phyloP scores from a whole-genome alignment of 495 filamentous ascomycete genomes.

The Aspergillus carlsbadensis region DNA sequence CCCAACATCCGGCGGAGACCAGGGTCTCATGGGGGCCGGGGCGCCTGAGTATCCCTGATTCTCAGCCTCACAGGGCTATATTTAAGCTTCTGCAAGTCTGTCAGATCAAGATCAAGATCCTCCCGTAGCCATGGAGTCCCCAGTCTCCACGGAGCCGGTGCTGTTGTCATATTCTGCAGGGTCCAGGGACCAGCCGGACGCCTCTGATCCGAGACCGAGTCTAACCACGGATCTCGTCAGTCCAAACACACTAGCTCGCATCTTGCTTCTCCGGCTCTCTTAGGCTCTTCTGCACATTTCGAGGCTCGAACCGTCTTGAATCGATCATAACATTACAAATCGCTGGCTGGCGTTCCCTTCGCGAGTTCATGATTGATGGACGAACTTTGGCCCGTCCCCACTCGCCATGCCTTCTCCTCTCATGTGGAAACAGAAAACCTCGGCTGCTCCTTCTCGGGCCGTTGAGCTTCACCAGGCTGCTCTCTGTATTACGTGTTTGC shows the following conservation, averaged over 20 bases:
- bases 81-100: conserved; percentile 3
- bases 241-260: not conserved
- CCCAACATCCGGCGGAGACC: not conserved
- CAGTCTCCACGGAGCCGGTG: not conserved
- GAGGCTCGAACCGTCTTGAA: not conserved
- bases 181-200: not conserved
- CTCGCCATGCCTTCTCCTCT: no score
- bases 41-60: no score
- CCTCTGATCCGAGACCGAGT: not conserved
- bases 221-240: not conserved
- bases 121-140: no score
- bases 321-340: not conserved
- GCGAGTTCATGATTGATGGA: not conserved
- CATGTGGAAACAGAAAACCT: not conserved
- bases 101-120: not conserved
- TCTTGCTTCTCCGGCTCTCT: not conserved
- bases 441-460: not conserved
- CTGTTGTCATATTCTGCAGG: not conserved
- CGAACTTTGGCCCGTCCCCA: not conserved
- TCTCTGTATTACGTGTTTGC: not conserved
- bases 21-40: no score
- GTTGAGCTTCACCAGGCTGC: not conserved
- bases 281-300: not conserved
- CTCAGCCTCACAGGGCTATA: not conserved
- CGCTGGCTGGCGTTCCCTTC: not conserved